phyloP scores from a whole-genome alignment of 768 basidiomycete species.

The Suillus paluster region DNA sequence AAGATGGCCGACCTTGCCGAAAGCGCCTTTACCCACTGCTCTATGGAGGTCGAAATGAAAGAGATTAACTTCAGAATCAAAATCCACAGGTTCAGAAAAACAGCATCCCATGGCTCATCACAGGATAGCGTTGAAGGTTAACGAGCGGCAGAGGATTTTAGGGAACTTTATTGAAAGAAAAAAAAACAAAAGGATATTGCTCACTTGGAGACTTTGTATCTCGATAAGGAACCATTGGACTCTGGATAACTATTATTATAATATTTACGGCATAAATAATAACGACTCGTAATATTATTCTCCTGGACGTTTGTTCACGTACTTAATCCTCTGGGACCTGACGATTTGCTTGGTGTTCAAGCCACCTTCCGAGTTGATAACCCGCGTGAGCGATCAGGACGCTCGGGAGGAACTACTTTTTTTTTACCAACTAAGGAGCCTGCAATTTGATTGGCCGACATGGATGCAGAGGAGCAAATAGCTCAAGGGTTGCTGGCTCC shows the following conservation, averaged over 20 bases:
- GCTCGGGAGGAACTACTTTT: background rate
- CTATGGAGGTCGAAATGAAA: constrained; percentile 97
- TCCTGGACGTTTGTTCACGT: too few relatives aligned
- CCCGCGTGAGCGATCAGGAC: background rate
- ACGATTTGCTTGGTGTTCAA: background rate
- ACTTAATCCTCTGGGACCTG: background rate
- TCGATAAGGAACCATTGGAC: constrained; percentile 2
- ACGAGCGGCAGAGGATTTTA: constrained; percentile 26
- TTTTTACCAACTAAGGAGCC: constrained; percentile 10
- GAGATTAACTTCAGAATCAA: constrained; percentile 82
- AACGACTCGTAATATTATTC: background rate
- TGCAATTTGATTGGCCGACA: constrained; percentile 17
- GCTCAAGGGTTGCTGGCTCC: constrained; percentile 51
- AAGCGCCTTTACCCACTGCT: constrained; percentile 95
- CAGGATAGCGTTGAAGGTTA: constrained; percentile 36
- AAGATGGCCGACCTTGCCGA: constrained; percentile 79
- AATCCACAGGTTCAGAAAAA: constrained; percentile 82
- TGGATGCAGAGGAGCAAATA: constrained; percentile 40
- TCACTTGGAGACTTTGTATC: constrained; percentile 28
- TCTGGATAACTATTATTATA: constrained; percentile 1
- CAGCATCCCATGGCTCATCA: constrained; percentile 59
- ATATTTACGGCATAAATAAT: constrained; percentile 6
- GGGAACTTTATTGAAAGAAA: constrained; percentile 28
- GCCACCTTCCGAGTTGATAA: background rate
- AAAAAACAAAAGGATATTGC: constrained; percentile 41